These are phyloP conservation scores for Rhodosporidiobolus odoratus DNA, from an alignment of 768 basidiomycete genomes.

Conservation along the genomic window DNA sequence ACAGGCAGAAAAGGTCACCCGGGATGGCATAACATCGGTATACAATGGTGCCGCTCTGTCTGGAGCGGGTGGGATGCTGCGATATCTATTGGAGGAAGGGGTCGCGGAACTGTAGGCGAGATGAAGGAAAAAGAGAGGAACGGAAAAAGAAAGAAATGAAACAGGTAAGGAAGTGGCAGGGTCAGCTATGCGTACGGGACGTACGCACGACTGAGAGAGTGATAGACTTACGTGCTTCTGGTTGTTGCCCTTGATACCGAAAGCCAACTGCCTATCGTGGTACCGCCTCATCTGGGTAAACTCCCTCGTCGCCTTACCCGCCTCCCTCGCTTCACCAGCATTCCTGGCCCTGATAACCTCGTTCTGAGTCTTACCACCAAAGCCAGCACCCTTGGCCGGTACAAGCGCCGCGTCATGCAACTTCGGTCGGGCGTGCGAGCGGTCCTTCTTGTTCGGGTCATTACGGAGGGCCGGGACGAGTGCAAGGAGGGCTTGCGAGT, in stretches of 20 bases:
- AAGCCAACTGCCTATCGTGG: conserved; percentile 77
- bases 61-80: no score
- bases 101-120: conserved; percentile 31
- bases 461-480: conserved; percentile 27
- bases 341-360: conserved; percentile 86
- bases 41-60: no score
- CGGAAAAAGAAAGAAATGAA: background rate
- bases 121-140: background rate
- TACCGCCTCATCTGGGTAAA: conserved; percentile 71
- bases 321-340: conserved; percentile 88
- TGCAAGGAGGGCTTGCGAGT: conserved; percentile 45
- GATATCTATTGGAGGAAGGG: conserved; percentile 32
- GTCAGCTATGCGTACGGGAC: no score
- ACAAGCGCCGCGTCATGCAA: conserved; percentile 78
- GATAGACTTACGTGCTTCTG: conserved; percentile 67
- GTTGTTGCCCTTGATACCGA: conserved; percentile 70
- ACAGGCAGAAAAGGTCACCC: no score
- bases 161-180: no score
- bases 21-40: no score
- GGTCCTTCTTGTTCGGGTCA: conserved; percentile 30
- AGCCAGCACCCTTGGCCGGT: conserved; percentile 77
- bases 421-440: conserved; percentile 29
- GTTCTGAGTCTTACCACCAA: conserved; percentile 59
- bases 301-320: conserved; percentile 75
- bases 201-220: conserved; percentile 44